phyloP scores from a whole-genome alignment of 1,139 yeast species.

The Yamadazyma aaseri region DNA sequence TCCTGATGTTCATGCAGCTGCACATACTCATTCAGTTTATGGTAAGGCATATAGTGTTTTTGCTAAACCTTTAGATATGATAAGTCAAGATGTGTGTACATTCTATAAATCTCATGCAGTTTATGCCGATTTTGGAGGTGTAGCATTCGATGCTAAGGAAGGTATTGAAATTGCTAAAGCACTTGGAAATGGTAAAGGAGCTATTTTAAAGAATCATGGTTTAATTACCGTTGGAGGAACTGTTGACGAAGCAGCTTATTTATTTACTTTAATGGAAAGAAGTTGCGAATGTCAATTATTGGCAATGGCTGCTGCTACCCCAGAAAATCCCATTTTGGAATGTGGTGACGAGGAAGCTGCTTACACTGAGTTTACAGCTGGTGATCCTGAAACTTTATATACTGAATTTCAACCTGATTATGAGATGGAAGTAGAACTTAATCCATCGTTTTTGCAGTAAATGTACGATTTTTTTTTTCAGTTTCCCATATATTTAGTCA shows the following conservation, averaged over 20 bases:
- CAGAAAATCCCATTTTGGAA: slow-evolving; percentile 26
- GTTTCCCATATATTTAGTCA: too few relatives aligned
- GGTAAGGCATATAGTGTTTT: slow-evolving; percentile 77
- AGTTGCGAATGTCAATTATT: slow-evolving; percentile 69
- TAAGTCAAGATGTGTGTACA: slow-evolving; percentile 74
- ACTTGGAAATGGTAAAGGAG: slow-evolving; percentile 61
- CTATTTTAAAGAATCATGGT: slow-evolving; percentile 77
- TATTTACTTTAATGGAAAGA: slow-evolving; percentile 67
- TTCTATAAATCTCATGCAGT: slow-evolving; percentile 68
- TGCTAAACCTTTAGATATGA: slow-evolving; percentile 72
- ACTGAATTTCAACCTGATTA: slow-evolving; percentile 67
- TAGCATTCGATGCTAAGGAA: slow-evolving; percentile 72
- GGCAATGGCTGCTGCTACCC: slow-evolving; percentile 52
- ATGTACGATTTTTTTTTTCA: not conserved
- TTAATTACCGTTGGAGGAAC: slow-evolving; percentile 73
- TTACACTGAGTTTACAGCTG: slow-evolving; percentile 59
- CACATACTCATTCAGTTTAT: slow-evolving; percentile 73
- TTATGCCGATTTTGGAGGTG: slow-evolving; percentile 73
- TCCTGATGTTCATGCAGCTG: slow-evolving; percentile 79
- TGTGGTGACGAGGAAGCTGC: slow-evolving; percentile 69
- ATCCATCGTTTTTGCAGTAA: slow-evolving; percentile 19
- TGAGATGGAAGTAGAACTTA: slow-evolving; percentile 33
- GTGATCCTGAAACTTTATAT: slow-evolving; percentile 68
- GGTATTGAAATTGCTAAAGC: slow-evolving; percentile 68
- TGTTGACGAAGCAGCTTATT: slow-evolving; percentile 80